Evolutionary conservation across 805 yeast genomes (phyloP), one percentile per base, ranked within the genome.

Genomic region (Blastobotrys parvus): DNA sequence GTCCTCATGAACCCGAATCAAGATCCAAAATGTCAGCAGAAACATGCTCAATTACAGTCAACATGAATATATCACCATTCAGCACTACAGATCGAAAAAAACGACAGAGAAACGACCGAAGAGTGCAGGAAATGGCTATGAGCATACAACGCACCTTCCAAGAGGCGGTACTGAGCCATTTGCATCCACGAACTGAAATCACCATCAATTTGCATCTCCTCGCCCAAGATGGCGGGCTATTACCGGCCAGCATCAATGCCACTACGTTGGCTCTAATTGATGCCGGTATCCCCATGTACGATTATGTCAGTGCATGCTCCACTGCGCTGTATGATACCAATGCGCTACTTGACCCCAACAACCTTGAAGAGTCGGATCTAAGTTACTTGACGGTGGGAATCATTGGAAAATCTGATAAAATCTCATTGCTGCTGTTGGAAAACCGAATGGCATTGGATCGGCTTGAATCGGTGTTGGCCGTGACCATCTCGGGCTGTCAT

Each of bases 281-380:
- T 63, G 97, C 97, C 1, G 97, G 97, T 39, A 80, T 92, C 37
- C 82, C 96, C 3, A 80, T 92, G 82, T 83, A 82, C 57, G 97
- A 92, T 59, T 89, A 86, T 58, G 82, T 90, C 13, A 75, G 87
- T 43, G 78, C 94, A 1, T 74, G 86, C 13, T 73, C 82, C 22
- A 83, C 88, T 3, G 97, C 97, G 0, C 63, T 85, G 17, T 80
- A 77, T 54, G 95, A 86, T 53, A 64, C 67, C n/a, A 79, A 75
- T 35, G 88, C 95, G 11, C 65, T 92, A 45, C 67, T 92, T 38
- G 98, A 90, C 59, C 72, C 89, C 46, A 87, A 85, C 59, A 70
- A 79, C 7, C 59, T 84, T 47, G 98, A 92, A 61, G 96, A 87
- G 58, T 71, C 68, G 45, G 97, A 88, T 49, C 74, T 90, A 69